Evolutionary conservation across 768 basidiomycete species (phyloP).

Genomic region (Pholiota microspora): DNA sequence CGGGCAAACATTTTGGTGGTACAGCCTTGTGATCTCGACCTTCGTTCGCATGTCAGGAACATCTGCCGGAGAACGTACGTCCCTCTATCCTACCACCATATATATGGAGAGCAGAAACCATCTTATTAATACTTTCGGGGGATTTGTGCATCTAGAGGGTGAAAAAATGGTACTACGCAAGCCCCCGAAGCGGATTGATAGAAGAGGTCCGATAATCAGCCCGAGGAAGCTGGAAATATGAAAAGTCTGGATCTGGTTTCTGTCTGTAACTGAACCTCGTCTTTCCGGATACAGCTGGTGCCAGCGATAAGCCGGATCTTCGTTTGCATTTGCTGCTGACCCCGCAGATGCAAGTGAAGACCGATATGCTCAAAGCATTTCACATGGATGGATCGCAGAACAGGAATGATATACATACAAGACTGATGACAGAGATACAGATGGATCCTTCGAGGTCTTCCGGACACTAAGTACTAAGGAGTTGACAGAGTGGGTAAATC

Average conservation of each 20-base stretch:
- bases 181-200: background rate
- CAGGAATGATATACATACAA: conserved; percentile 3
- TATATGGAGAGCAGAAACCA: background rate
- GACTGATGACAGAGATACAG: background rate
- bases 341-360: background rate
- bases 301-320: conserved; percentile 8
- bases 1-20: background rate
- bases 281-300: conserved; percentile 2
- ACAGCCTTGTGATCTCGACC: background rate
- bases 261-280: background rate
- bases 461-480: too few relatives aligned
- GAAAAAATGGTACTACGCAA: background rate
- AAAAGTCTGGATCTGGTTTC: background rate
- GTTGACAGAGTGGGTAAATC: background rate
- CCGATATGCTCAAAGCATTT: background rate
- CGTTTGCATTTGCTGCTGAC: background rate
- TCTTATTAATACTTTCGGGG: background rate
- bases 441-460: too few relatives aligned
- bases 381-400: conserved; percentile 2
- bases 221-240: conserved; percentile 1
- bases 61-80: background rate
- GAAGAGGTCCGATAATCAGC: conserved; percentile 1
- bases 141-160: background rate
- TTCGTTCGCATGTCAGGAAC: background rate
- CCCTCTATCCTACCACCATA: background rate